A percentile compares a stretch with the other conserved stretches of the same genome.
These are phyloP conservation scores for Ceratobasidium sp. DNA, from an alignment of 1,284 basidiomycete genomes.

Conservation along the genomic window DNA sequence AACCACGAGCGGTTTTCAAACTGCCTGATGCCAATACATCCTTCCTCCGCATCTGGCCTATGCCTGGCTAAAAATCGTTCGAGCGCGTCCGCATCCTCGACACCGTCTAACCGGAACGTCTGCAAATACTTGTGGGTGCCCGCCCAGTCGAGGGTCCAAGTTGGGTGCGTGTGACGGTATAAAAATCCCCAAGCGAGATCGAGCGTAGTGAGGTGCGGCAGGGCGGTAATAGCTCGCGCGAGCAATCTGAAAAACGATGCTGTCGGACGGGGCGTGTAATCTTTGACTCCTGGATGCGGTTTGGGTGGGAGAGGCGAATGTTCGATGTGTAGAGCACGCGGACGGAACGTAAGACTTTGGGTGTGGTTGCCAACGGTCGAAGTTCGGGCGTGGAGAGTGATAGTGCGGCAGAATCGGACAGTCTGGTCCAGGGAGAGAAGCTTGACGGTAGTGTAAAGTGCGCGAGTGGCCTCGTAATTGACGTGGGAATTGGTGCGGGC, in stretches of 20 bases:
- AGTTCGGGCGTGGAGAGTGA: constrained; percentile 7
- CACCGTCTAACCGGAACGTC: constrained; percentile 33
- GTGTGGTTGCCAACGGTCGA: constrained; percentile 11
- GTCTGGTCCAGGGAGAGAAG: constrained; percentile 30
- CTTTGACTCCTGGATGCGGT: constrained; percentile 2
- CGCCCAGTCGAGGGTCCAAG: constrained; percentile 34
- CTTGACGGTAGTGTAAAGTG: constrained; percentile 35
- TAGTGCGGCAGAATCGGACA: constrained; percentile 35
- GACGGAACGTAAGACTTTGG: constrained; percentile 36
- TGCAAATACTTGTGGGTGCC: constrained; percentile 29
- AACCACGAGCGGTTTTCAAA: constrained; percentile 42
- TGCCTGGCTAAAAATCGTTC: constrained; percentile 41
- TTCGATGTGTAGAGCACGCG: constrained; percentile 31
- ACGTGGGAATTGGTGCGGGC: constrained; percentile 23
- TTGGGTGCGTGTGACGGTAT: constrained; percentile 42
- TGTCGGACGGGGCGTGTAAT: constrained; percentile 35
- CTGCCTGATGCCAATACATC: constrained; percentile 10
- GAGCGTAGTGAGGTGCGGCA: constrained; percentile 40
- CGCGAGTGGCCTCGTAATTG: constrained; percentile 33
- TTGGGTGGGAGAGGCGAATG: constrained; percentile 28
- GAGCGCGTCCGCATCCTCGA: constrained; percentile 35
- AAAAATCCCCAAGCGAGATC: constrained; percentile 44
- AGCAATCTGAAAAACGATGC: constrained; percentile 38
- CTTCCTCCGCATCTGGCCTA: constrained; percentile 21
- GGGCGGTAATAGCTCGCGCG: constrained; percentile 24